phyloP scores from a whole-genome alignment of 176 grass and related monocot genomes.

The Themeda triandra region DNA sequence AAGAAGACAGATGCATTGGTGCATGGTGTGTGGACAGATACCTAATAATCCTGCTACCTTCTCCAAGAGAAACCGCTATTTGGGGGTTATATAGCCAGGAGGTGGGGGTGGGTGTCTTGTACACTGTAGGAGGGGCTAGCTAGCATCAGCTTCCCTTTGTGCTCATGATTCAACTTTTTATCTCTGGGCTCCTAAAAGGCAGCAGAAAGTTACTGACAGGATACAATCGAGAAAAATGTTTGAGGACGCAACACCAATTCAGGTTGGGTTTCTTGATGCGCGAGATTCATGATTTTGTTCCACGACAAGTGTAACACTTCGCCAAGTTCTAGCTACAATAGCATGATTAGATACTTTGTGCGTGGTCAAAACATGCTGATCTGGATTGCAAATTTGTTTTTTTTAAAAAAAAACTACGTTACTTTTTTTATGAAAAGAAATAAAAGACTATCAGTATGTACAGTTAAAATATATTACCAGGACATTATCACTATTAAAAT shows the following conservation, averaged over 20 bases:
- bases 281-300: slow-evolving; percentile 10
- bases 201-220: slow-evolving; percentile 41
- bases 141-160: slow-evolving; percentile 3
- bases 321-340: neutral
- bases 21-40: neutral
- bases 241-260: neutral
- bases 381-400: neutral
- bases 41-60: neutral
- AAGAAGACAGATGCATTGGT: neutral
- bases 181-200: slow-evolving; percentile 40
- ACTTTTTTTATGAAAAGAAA: neutral
- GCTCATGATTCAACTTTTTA: slow-evolving; percentile 37
- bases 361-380: slow-evolving; percentile 2
- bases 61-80: neutral
- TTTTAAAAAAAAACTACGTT: neutral
- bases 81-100: slow-evolving; percentile 40
- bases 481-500: neutral
- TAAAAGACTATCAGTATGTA: neutral
- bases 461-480: neutral
- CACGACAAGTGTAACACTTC: neutral
- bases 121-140: neutral
- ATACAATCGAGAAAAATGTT: slow-evolving; percentile 22
- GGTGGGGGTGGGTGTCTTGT: no score
- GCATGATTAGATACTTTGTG: neutral
- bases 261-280: neutral